Base-by-base conservation (phyloP, 1,139 yeast species). In the Arxiozyma telluris region DNA sequence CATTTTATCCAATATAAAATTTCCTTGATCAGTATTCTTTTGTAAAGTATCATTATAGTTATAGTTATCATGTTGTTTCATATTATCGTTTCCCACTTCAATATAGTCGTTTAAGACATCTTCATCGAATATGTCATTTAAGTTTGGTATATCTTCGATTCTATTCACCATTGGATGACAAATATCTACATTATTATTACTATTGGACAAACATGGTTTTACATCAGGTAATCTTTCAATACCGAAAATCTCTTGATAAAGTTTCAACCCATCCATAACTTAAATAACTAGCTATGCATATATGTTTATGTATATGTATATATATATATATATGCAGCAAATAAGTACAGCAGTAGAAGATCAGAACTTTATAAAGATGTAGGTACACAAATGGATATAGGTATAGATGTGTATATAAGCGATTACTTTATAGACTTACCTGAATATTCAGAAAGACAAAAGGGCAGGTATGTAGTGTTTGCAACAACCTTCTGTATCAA, bases 191-290 rank as follows among this genome's bases (percentile, higher is more conserved):
- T 34, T 34, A 15, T 27, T 27, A 8, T 27, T 44, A 27, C 9
- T 38, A n/a, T 22, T 20, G 27, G n/a, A 34, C 17, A 34, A 34
- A 34, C 17, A 34, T 20, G 27, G 38, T 18, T 23, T 44, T 9
- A 60, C 54, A 50, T 61, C 63, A 23, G 54, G 57, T 41, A 61
- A 60, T 53, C 70, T 60, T 44, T 63, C 60, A 21, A 62, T 55
- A n/a, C 69, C 70, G 52, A 64, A 57, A 3, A 55, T 52, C 3
- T 57, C 56, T 8, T 46, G 49, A 38, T 46, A 46, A 15, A 46
- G 23, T 38, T 46, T 46, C 49, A 46, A 38, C 7, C 49, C 49
- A 27, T 46, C 27, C 49, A 46, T 43, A 23, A 20, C 23, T 46
- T 21, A 17, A 12, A 34, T 34, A 15, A 15, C n/a, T 39, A 44